Base-by-base conservation (phyloP, 768 basidiomycete genomes). In the Naganishia vishniacii region DNA sequence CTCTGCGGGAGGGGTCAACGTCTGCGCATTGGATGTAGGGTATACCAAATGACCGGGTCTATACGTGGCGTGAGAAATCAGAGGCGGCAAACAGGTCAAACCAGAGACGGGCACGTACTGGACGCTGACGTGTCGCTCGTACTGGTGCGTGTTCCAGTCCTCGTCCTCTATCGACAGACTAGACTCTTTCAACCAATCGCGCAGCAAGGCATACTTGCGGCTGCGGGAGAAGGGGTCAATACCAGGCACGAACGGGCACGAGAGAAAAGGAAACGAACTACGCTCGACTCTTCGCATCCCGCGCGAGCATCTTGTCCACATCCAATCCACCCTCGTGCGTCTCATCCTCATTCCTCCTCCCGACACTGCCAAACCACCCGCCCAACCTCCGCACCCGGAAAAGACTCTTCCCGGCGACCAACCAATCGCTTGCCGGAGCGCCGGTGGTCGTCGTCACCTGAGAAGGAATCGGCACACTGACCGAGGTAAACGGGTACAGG, bases 1-100 rank as follows among this genome's bases (percentile, higher is more conserved):
- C 23, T 20, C 53, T n/a, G 53, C 18, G 4, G 53, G 53, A 4
- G 53, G 53, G 23, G 53, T 56, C 25, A 56, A n/a, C n/a, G 53
- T 34, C 31, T 34, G 49, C 2, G 49, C 31, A 9, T 29, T 32
- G 28, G 28, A 8, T 8, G 49, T n/a, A 16, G n/a, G 28, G 28
- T 32, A 51, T n/a, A 51, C 28, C 16, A 51, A 32, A 34, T 51
- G 31, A n/a, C 49, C 49, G 18, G 31, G 49, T 32, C 49, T 51
- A 32, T n/a, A n/a, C n/a, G n/a, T n/a, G n/a, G 31, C 13, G 2
- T 34, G 29, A 34, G 49, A 4, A n/a, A 18, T 16, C 13, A 34
- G n/a, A n/a, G n/a, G 18, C 31, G 13, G 6, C 2, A 2, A 34
- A n/a, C 4, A 12, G 37, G n/a, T 37, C 12, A 26, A 26, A 18